Evolutionary conservation across 1,284 basidiomycete genomes (phyloP).

Genomic region (Ustilago trichophora): DNA sequence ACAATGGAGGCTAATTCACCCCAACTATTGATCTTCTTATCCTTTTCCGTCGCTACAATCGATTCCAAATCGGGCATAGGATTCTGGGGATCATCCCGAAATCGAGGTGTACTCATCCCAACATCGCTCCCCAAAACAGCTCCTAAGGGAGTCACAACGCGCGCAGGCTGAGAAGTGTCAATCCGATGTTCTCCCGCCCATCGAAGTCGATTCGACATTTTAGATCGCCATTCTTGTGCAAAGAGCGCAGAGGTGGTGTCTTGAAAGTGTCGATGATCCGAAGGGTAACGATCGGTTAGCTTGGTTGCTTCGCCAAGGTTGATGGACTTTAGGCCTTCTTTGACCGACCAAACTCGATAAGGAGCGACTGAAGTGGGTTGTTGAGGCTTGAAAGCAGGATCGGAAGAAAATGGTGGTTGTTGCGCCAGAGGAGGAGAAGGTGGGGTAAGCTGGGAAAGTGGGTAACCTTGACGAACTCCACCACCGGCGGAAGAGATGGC

Average conservation of each 20-base stretch:
- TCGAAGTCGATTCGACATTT: background rate
- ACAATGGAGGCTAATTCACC: background rate
- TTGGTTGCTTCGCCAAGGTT: background rate
- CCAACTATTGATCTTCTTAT: constrained; percentile 4
- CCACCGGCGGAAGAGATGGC: background rate
- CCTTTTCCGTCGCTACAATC: background rate
- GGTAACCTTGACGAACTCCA: too few species aligned
- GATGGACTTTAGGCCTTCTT: background rate
- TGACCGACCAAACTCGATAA: constrained; percentile 10
- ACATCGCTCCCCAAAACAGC: background rate
- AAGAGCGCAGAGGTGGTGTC: background rate
- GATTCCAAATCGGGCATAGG: background rate
- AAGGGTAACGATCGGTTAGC: background rate
- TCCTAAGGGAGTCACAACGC: constrained; percentile 1
- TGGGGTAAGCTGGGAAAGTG: too few species aligned
- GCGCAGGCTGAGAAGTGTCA: background rate
- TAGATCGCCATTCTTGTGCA: background rate
- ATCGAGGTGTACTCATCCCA: background rate
- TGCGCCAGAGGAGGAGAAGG: too few species aligned
- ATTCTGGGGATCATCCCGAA: background rate
- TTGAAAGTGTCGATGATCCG: background rate
- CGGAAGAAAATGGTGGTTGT: too few species aligned
- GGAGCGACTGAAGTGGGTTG: background rate
- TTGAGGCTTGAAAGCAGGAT: background rate
- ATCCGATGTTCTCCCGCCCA: constrained; percentile 10